phyloP scores from a whole-genome alignment of 352 stramenopile genomes.

The Phytophthora meadii region DNA sequence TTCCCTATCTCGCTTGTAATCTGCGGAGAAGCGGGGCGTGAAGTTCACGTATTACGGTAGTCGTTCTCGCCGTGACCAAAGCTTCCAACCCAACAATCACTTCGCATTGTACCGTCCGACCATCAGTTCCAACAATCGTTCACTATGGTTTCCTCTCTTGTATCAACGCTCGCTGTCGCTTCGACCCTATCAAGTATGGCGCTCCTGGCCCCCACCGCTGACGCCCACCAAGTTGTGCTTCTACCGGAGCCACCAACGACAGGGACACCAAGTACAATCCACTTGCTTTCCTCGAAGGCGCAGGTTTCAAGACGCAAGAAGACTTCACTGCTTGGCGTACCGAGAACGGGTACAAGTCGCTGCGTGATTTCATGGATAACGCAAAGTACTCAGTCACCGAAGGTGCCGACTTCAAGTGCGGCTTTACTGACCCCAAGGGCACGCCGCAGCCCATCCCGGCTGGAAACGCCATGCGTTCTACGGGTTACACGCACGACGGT shows the following conservation, averaged over 20 bases:
- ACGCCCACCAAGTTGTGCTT: constrained; percentile 47
- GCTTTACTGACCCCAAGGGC: constrained; percentile 34
- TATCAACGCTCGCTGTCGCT: constrained; percentile 23
- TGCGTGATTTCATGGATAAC: constrained; percentile 21
- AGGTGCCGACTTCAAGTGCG: constrained; percentile 38
- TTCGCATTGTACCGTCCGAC: neutral
- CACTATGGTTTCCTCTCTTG: constrained; percentile 21
- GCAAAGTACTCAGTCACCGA: constrained; percentile 36
- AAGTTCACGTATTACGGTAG: too few relatives aligned
- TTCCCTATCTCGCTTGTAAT: too few relatives aligned
- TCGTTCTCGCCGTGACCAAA: too few relatives aligned
- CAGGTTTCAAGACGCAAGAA: constrained; percentile 43
- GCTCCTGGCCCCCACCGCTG: constrained; percentile 22
- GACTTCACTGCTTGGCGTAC: constrained; percentile 45
- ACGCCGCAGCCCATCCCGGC: constrained; percentile 40
- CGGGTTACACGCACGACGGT: neutral
- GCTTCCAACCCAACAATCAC: neutral
- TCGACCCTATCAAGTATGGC: constrained; percentile 20
- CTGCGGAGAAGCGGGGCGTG: too few relatives aligned
- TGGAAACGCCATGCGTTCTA: constrained; percentile 33
- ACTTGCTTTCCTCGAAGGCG: constrained; percentile 51
- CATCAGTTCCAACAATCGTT: neutral
- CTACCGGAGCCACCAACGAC: constrained; percentile 30
- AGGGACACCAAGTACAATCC: constrained; percentile 49
- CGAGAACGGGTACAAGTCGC: constrained; percentile 43